Conservation (phyloP, 148 eudicot genomes). For the Camellia granthamiana region DNA sequence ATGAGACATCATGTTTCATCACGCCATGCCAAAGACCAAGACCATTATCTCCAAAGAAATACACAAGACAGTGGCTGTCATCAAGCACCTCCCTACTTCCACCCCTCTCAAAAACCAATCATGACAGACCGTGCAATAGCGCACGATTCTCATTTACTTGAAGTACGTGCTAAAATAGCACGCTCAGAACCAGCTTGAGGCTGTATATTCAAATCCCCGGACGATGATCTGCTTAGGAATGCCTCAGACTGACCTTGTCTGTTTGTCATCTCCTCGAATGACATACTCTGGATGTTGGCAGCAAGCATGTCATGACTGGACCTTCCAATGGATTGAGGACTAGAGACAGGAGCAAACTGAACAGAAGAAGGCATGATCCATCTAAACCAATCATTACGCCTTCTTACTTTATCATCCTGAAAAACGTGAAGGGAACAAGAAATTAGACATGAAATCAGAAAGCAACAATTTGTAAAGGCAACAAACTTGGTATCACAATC, state of each 20-base stretch:
- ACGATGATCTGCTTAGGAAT: slow-evolving; percentile 29
- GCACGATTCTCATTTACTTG: slow-evolving; percentile 12
- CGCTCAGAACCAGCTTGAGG: slow-evolving; percentile 22
- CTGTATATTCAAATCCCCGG: slow-evolving; percentile 33
- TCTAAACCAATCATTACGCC: slow-evolving; percentile 54
- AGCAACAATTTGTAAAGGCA: not conserved
- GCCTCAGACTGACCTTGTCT: slow-evolving; percentile 24
- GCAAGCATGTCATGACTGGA: slow-evolving; percentile 28
- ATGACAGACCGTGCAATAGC: not conserved
- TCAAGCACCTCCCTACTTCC: slow-evolving; percentile 3
- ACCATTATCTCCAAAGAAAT: slow-evolving; percentile 5
- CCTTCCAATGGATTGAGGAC: slow-evolving; percentile 34
- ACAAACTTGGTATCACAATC: not conserved
- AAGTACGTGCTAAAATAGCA: slow-evolving; percentile 8
- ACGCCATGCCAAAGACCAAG: slow-evolving; percentile 3
- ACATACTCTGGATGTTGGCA: slow-evolving; percentile 35
- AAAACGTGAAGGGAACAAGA: slow-evolving; percentile 7
- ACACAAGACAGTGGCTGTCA: not conserved
- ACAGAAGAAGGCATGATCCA: slow-evolving; percentile 63
- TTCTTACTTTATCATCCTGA: slow-evolving; percentile 74
- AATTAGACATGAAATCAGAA: not conserved
- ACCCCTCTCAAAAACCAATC: not conserved
- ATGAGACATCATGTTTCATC: not conserved
- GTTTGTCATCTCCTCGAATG: slow-evolving; percentile 40
- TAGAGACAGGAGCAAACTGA: slow-evolving; percentile 31